Evolutionary conservation across 2,329 filamentous ascomycete species (phyloP).

Genomic region (Sporothrix pallida): DNA sequence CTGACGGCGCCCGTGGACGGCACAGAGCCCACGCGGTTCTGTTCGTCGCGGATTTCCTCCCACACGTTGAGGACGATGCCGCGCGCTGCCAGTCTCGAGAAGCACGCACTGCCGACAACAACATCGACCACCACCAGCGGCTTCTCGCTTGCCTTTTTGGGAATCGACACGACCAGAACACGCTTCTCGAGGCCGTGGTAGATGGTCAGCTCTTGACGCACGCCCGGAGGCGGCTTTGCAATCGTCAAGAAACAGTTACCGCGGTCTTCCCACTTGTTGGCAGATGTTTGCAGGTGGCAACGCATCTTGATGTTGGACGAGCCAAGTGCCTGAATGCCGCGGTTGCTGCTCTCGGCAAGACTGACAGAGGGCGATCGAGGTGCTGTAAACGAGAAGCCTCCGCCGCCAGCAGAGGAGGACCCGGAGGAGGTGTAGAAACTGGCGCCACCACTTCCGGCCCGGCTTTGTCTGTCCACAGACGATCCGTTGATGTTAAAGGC

Average conservation of each 20-base stretch:
- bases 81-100: constrained; percentile 80
- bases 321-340: constrained; percentile 62
- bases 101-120: constrained; percentile 81
- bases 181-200: constrained; percentile 80
- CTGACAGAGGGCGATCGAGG: constrained; percentile 65
- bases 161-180: constrained; percentile 76
- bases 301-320: constrained; percentile 84
- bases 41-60: constrained; percentile 73
- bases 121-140: constrained; percentile 77
- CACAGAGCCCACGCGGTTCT: constrained; percentile 59
- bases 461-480: constrained; percentile 65
- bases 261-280: constrained; percentile 88
- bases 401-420: constrained; percentile 56
- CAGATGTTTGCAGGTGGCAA: constrained; percentile 77
- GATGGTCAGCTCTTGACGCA: constrained; percentile 63
- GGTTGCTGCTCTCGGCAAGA: constrained; percentile 55
- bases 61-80: constrained; percentile 90
- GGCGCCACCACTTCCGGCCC: constrained; percentile 55
- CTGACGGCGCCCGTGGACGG: constrained; percentile 58
- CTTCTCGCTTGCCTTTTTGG: constrained; percentile 61
- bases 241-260: constrained; percentile 85
- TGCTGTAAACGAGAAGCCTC: constrained; percentile 46
- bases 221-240: constrained; percentile 71
- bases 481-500: constrained; percentile 83
- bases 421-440: constrained; percentile 65